A percentile compares a stretch with the other conserved stretches of the same genome.
These are phyloP conservation scores for Metarhizium rileyi DNA, from an alignment of 2,329 filamentous ascomycete genomes.

Conservation along the genomic window DNA sequence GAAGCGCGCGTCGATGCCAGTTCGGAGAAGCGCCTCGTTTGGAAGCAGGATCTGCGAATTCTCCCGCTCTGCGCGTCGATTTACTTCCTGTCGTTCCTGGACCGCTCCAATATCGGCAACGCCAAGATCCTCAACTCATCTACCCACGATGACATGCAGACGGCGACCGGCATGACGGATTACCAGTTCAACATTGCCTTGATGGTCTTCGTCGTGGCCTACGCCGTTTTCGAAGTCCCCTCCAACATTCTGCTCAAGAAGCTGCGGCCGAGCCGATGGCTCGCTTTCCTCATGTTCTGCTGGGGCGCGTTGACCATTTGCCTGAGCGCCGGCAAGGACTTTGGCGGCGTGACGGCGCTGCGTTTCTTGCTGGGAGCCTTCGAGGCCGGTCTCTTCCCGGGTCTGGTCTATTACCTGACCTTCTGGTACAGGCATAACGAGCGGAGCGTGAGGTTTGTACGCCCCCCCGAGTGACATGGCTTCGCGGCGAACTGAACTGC, in stretches of 20 bases:
- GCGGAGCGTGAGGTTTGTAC: conserved; percentile 46
- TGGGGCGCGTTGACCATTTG: conserved; percentile 62
- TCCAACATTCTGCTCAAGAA: conserved; percentile 59
- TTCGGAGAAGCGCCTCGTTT: conserved; percentile 30
- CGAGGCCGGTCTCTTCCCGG: conserved; percentile 52
- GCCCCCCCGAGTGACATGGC: too few relatives aligned
- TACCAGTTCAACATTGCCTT: conserved; percentile 51
- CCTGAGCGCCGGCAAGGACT: conserved; percentile 54
- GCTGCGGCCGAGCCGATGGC: conserved; percentile 50
- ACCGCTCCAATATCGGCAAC: conserved; percentile 60
- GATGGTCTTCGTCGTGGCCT: conserved; percentile 52
- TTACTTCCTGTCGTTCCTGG: conserved; percentile 59
- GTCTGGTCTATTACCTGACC: conserved; percentile 56
- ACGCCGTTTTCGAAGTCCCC: conserved; percentile 51
- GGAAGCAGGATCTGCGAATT: conserved; percentile 54
- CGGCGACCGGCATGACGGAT: conserved; percentile 50
- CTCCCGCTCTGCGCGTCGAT: conserved; percentile 53
- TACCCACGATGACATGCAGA: conserved; percentile 50
- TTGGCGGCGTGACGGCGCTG: conserved; percentile 53
- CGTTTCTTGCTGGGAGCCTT: conserved; percentile 59
- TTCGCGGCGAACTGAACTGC: too few relatives aligned
- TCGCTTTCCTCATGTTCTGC: conserved; percentile 54
- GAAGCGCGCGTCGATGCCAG: not conserved
- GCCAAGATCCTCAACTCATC: conserved; percentile 56
- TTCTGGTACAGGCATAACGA: conserved; percentile 66